A percentile compares a stretch with the other conserved stretches of the same genome.
phyloP scores from a whole-genome alignment of 495 filamentous ascomycete genomes.

The Lichina pygmaea region DNA sequence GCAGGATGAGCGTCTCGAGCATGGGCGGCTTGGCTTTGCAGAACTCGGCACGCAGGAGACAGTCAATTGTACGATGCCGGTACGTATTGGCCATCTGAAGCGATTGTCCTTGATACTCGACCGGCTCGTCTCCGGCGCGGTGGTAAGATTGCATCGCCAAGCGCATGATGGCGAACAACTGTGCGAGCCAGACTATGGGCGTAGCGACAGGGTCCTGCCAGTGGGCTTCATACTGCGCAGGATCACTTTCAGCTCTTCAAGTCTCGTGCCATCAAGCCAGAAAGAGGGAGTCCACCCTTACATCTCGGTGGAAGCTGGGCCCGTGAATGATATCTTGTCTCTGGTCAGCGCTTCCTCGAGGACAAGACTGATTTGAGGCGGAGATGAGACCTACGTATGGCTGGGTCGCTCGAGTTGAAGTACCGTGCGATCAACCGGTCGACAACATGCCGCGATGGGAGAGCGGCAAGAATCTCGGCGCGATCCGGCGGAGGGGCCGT shows the following conservation, averaged over 20 bases:
- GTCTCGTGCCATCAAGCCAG: not conserved
- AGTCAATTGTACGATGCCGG: conserved; percentile 61
- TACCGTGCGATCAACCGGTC: conserved; percentile 53
- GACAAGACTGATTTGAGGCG: conserved; percentile 14
- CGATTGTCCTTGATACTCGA: conserved; percentile 45
- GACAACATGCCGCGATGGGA: conserved; percentile 57
- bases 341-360: conserved; percentile 9
- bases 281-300: conserved; percentile 4
- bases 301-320: conserved; percentile 53
- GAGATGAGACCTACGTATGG: conserved; percentile 27
- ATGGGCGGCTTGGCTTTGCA: conserved; percentile 64
- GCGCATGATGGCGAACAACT: conserved; percentile 70
- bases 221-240: conserved; percentile 44
- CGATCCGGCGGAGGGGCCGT: conserved; percentile 36
- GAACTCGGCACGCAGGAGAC: conserved; percentile 66
- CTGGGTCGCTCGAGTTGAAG: conserved; percentile 43
- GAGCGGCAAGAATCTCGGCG: conserved; percentile 46
- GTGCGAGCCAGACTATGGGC: conserved; percentile 65
- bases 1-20: conserved; percentile 72
- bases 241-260: not conserved
- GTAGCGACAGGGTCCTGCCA: conserved; percentile 67
- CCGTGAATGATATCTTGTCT: conserved; percentile 49
- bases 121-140: conserved; percentile 72
- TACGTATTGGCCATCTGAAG: conserved; percentile 58
- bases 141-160: conserved; percentile 79